A percentile compares a stretch with the other conserved stretches of the same genome.
Evolutionary conservation across 2,329 filamentous ascomycete species (phyloP).

Genomic region (Penicillium psychrosexuale): DNA sequence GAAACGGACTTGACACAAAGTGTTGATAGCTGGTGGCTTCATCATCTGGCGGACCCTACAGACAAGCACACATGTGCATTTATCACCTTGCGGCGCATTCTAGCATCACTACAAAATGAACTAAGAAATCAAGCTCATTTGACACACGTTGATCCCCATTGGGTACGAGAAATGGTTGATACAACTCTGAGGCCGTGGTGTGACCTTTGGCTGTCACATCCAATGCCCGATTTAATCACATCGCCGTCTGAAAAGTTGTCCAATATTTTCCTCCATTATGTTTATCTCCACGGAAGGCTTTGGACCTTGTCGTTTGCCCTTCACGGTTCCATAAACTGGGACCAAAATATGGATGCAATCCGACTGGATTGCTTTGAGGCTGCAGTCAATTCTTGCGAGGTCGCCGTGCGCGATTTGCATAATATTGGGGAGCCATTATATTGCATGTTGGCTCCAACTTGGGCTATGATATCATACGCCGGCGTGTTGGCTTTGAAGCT

Average conservation of each 20-base stretch:
- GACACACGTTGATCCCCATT: constrained; percentile 20
- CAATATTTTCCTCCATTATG: constrained; percentile 22
- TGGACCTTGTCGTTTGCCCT: constrained; percentile 32
- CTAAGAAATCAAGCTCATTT: constrained; percentile 11
- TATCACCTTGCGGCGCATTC: constrained; percentile 21
- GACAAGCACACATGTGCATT: constrained; percentile 32
- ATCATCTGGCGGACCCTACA: constrained; percentile 26
- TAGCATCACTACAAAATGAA: constrained; percentile 22
- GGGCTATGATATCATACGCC: constrained; percentile 34
- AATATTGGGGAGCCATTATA: constrained; percentile 28
- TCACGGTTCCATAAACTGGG: constrained; percentile 10
- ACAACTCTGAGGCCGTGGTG: constrained; percentile 22
- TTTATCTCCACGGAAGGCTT: constrained; percentile 28
- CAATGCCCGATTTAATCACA: neutral
- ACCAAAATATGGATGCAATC: constrained; percentile 15
- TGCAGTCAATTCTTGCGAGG: constrained; percentile 28
- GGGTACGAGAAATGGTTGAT: constrained; percentile 26
- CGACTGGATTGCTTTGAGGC: constrained; percentile 30
- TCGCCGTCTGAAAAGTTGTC: constrained; percentile 14
- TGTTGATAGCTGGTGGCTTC: constrained; percentile 30
- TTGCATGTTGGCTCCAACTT: constrained; percentile 33
- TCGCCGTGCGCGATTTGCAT: constrained; percentile 26
- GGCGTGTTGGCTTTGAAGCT: constrained; percentile 27
- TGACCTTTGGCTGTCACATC: constrained; percentile 19
- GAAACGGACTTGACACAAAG: constrained; percentile 26